These are phyloP conservation scores for Paramecium primaurelia DNA, from an alignment of 73 alveolate species.

Conservation along the genomic window DNA sequence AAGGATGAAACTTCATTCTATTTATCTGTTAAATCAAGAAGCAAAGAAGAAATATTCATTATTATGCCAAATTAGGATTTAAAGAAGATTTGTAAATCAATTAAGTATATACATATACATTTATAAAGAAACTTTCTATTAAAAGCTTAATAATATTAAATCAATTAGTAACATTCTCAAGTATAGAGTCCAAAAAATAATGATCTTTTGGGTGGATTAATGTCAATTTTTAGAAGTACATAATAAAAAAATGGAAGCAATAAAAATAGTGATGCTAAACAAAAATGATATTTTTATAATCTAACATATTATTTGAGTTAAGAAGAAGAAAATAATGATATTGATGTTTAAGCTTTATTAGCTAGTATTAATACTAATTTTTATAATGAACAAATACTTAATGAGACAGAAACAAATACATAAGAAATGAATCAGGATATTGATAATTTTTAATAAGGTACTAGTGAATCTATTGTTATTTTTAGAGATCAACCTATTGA, in stretches of 20 bases:
- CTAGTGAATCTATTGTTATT: background rate
- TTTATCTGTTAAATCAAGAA: background rate
- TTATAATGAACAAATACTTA: background rate
- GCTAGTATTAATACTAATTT: slow-evolving; percentile 38
- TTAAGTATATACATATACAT: background rate
- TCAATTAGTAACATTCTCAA: background rate
- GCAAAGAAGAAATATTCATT: background rate
- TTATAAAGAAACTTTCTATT: background rate
- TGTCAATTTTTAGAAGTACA: background rate
- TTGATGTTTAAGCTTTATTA: slow-evolving; percentile 10
- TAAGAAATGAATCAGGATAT: background rate
- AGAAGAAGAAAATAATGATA: background rate
- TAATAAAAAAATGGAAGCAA: background rate
- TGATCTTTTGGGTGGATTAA: background rate
- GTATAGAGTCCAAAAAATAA: background rate
- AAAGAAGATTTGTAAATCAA: slow-evolving; percentile 3
- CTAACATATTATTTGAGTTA: background rate
- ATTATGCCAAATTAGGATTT: background rate
- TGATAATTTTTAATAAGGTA: background rate
- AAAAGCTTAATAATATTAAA: background rate
- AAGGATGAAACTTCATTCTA: background rate
- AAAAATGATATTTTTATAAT: background rate
- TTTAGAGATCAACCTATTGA: background rate
- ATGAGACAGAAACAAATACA: background rate
- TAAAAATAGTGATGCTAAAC: background rate